Conservation (phyloP, 805 yeast genomes). For the Brettanomyces sp. region DNA sequence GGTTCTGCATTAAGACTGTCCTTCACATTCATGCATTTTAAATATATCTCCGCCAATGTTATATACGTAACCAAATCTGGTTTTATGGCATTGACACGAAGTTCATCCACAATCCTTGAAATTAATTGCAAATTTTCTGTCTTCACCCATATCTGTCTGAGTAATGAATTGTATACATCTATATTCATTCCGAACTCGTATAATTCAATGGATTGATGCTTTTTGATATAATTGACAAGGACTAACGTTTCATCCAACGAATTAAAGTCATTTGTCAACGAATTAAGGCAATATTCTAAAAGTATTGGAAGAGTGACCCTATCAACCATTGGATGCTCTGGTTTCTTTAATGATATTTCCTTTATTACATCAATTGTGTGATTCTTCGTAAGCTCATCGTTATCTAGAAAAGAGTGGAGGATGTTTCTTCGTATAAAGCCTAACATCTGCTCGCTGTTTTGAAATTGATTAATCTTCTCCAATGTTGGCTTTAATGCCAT, state of each 20-base stretch:
- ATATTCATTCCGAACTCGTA: slow-evolving; percentile 23
- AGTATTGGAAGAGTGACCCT: slow-evolving; percentile 19
- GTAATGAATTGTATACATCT: slow-evolving; percentile 21
- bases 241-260: slow-evolving; percentile 16
- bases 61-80: slow-evolving; percentile 22
- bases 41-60: slow-evolving; percentile 17
- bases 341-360: slow-evolving; percentile 6
- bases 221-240: slow-evolving; percentile 16
- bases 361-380: slow-evolving; percentile 5
- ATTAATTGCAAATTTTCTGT: slow-evolving; percentile 20
- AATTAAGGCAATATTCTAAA: slow-evolving; percentile 18
- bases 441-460: slow-evolving; percentile 13
- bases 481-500: slow-evolving; percentile 14
- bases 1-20: slow-evolving; percentile 14
- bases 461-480: slow-evolving; percentile 14
- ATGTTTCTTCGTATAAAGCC: slow-evolving; percentile 12
- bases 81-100: slow-evolving; percentile 21
- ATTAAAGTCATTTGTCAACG: slow-evolving; percentile 23
- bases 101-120: slow-evolving; percentile 18
- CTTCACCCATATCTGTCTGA: slow-evolving; percentile 20
- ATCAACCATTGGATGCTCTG: slow-evolving; percentile 16
- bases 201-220: slow-evolving; percentile 19
- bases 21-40: slow-evolving; percentile 21
- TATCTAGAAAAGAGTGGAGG: slow-evolving; percentile 11
- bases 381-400: slow-evolving; percentile 2